Conservation (phyloP, 805 yeast genomes). For the Candida sakaeoensis region DNA sequence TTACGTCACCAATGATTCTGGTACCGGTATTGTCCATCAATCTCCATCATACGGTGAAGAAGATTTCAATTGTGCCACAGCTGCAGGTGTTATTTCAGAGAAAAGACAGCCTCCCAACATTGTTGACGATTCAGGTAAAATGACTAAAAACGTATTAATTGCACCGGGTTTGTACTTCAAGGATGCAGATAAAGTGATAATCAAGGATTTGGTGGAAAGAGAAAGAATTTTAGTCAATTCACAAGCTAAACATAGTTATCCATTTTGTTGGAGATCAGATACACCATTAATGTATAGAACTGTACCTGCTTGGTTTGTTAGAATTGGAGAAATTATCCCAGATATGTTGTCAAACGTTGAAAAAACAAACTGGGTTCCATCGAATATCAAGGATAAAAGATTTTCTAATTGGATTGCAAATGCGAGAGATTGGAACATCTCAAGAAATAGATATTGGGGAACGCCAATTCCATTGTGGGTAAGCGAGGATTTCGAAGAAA, state of each 20-base stretch:
- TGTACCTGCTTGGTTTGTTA: constrained; percentile 98
- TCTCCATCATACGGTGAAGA: constrained; percentile 99
- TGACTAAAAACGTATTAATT: constrained; percentile 70
- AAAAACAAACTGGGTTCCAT: constrained; percentile 93
- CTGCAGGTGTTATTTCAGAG: constrained; percentile 69
- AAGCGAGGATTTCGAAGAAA: constrained; percentile 86
- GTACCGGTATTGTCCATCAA: constrained; percentile 99
- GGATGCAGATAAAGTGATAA: constrained; percentile 90
- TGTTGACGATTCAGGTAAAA: constrained; percentile 87
- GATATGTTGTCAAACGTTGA: constrained; percentile 84
- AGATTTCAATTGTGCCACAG: constrained; percentile 82
- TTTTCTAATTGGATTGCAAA: constrained; percentile 97
- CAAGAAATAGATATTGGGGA: constrained; percentile 99
- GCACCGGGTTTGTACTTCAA: constrained; percentile 85
- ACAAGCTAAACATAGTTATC: constrained; percentile 93
- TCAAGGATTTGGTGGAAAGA: constrained; percentile 72
- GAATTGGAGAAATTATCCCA: constrained; percentile 83
- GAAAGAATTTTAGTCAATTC: constrained; percentile 74
- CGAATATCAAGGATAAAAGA: constrained; percentile 85
- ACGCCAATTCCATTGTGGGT: constrained; percentile 99
- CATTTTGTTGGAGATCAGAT: constrained; percentile 99
- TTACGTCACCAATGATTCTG: constrained; percentile 89
- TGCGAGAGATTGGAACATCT: constrained; percentile 98
- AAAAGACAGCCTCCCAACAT: constrained; percentile 83
- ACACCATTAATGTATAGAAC: constrained; percentile 95